Percentiles rank a stretch among this genome's conserved stretches.
phyloP scores from a whole-genome alignment of 768 basidiomycete species.

The Russula brevipes region DNA sequence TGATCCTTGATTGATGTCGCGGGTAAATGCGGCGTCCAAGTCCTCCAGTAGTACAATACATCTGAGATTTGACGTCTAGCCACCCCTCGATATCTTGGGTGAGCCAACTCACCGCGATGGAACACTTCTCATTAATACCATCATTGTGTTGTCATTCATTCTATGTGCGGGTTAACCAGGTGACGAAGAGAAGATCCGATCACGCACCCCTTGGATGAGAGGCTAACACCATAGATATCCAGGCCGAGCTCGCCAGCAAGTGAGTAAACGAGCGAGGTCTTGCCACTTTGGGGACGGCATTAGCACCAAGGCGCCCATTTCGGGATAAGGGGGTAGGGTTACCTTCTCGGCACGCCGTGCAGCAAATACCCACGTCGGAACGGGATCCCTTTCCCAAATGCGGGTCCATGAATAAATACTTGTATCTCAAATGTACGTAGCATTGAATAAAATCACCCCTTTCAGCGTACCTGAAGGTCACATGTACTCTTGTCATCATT shows the following conservation, averaged over 20 bases:
- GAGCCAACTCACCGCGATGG: conserved; percentile 57
- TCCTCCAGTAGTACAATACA: conserved; percentile 93
- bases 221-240: conserved; percentile 86
- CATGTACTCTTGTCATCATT: conserved; percentile 13
- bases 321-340: conserved; percentile 6
- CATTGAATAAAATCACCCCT: conserved; percentile 52
- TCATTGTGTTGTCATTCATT: conserved; percentile 86
- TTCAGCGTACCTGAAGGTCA: conserved; percentile 70
- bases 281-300: conserved; percentile 48
- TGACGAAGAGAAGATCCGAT: conserved; percentile 25
- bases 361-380: conserved; percentile 83
- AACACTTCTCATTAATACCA: conserved; percentile 82
- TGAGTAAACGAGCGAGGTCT: conserved; percentile 81
- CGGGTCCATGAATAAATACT: not conserved
- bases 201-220: conserved; percentile 76
- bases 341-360: conserved; percentile 85
- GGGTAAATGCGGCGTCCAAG: conserved; percentile 75
- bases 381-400: conserved; percentile 57
- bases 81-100: conserved; percentile 5
- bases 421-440: not conserved
- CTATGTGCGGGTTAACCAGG: conserved; percentile 35
- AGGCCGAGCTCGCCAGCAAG: conserved; percentile 79
- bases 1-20: no score
- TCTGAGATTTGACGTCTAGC: conserved; percentile 36
- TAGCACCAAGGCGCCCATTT: conserved; percentile 5